Evolutionary conservation across 345 rosid genomes (phyloP).

Genomic region (Ceriops zippeliana): DNA sequence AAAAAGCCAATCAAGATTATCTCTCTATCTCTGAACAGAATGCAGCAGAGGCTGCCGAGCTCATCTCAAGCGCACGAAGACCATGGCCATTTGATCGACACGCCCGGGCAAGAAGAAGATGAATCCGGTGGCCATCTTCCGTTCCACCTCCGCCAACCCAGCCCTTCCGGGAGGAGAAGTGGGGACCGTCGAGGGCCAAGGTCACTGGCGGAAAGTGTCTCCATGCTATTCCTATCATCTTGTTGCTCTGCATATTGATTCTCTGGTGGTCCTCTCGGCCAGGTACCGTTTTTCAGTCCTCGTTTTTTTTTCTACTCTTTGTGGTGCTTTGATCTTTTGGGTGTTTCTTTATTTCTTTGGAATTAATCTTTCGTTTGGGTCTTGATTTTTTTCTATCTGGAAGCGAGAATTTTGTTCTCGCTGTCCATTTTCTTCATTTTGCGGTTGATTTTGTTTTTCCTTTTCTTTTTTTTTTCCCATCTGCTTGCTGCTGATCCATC

Average conservation of each 20-base stretch:
- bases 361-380: not conserved
- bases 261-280: slow-evolving; percentile 65
- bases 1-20: not conserved
- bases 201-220: slow-evolving; percentile 29
- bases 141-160: slow-evolving; percentile 11
- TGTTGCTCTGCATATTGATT: slow-evolving; percentile 47
- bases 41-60: slow-evolving; percentile 20
- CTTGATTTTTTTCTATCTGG: too few species aligned
- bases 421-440: too few species aligned
- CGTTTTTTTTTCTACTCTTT: not conserved
- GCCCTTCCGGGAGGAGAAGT: slow-evolving; percentile 23
- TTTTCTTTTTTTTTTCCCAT: too few species aligned
- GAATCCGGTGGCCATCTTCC: slow-evolving; percentile 31
- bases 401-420: too few species aligned
- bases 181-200: slow-evolving; percentile 15
- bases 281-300: slow-evolving; percentile 23
- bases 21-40: slow-evolving; percentile 5
- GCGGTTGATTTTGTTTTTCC: too few species aligned
- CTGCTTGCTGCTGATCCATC: too few species aligned
- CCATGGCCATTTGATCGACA: too few species aligned
- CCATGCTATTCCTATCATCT: slow-evolving; percentile 47
- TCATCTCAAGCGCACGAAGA: slow-evolving; percentile 15
- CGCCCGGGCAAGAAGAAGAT: slow-evolving; percentile 10
- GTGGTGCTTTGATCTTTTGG: too few species aligned
- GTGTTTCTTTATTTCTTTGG: not conserved